Evolutionary conservation across 345 rosid genomes (phyloP).

Genomic region (Aquilaria sinensis): DNA sequence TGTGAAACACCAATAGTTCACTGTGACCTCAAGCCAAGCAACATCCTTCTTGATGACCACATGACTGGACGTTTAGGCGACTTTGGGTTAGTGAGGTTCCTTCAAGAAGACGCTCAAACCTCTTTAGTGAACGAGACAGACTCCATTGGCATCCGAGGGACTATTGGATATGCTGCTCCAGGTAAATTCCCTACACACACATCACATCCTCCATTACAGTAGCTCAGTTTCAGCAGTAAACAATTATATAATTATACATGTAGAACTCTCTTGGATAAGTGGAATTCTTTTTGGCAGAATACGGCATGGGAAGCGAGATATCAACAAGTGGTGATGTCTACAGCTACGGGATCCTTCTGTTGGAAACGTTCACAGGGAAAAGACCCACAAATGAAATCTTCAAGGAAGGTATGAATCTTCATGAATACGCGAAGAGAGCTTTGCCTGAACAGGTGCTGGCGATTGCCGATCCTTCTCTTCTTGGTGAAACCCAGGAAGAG

Average conservation of each 20-base stretch:
- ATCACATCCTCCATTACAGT: background rate
- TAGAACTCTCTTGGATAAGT: too few species aligned
- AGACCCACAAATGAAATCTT: constrained; percentile 19
- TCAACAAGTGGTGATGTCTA: constrained; percentile 21
- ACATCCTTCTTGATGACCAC: constrained; percentile 9
- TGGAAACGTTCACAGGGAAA: constrained; percentile 23
- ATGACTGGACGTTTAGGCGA: constrained; percentile 7
- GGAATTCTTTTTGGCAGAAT: constrained; percentile 15
- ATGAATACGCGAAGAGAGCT: constrained; percentile 12
- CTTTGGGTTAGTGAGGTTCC: constrained; percentile 1
- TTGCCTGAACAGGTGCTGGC: constrained; percentile 9
- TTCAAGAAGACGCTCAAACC: background rate
- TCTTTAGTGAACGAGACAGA: background rate
- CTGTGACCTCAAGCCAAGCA: constrained; percentile 21
- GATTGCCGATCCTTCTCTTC: constrained; percentile 13
- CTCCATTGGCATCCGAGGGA: constrained; percentile 2
- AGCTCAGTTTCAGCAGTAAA: background rate
- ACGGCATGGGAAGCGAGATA: constrained; percentile 21
- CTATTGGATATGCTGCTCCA: constrained; percentile 20
- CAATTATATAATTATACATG: background rate
- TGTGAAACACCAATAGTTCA: constrained; percentile 10
- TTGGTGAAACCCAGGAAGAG: background rate
- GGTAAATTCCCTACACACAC: background rate
- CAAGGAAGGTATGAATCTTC: constrained; percentile 14
- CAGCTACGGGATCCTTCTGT: constrained; percentile 24